A percentile compares a stretch with the other conserved stretches of the same genome.
Evolutionary conservation across 345 rosid species (phyloP).

Genomic region (Acer yangbiense): DNA sequence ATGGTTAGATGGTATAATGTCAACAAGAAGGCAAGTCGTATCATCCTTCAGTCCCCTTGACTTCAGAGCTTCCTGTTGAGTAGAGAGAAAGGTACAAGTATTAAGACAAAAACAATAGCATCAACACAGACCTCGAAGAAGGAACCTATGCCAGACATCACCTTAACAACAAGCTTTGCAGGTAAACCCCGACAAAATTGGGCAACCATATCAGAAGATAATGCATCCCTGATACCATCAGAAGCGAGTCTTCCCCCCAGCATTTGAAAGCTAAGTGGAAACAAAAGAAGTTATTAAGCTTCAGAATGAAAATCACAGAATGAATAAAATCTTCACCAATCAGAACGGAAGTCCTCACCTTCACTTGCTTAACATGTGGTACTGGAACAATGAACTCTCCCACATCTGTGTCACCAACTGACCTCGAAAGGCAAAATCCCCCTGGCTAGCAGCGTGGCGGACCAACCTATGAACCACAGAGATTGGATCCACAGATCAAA

Average conservation of each 20-base stretch:
- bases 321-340: neutral
- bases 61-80: constrained; percentile 82
- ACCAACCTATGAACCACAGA: constrained; percentile 60
- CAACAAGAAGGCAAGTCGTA: constrained; percentile 98
- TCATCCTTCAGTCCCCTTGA: constrained; percentile 98
- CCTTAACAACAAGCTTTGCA: constrained; percentile 96
- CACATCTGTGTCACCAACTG: constrained; percentile 98
- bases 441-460: constrained; percentile 99
- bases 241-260: constrained; percentile 98
- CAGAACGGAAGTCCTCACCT: constrained; percentile 47
- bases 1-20: constrained; percentile 80
- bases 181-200: constrained; percentile 95
- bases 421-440: constrained; percentile 96
- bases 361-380: constrained; percentile 99
- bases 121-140: neutral
- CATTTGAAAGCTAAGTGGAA: constrained; percentile 69
- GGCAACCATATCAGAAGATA: constrained; percentile 93
- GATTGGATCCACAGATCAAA: neutral
- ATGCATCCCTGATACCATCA: constrained; percentile 97
- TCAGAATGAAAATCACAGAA: constrained; percentile 9
- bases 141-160: constrained; percentile 24
- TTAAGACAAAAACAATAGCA: constrained; percentile 11
- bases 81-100: constrained; percentile 15
- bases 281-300: constrained; percentile 13
- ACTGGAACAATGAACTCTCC: constrained; percentile 97